Percentiles rank a stretch among this genome's conserved stretches.
Evolutionary conservation across 495 filamentous ascomycete species (phyloP).

Genomic region (Talaromyces wortmannii): DNA sequence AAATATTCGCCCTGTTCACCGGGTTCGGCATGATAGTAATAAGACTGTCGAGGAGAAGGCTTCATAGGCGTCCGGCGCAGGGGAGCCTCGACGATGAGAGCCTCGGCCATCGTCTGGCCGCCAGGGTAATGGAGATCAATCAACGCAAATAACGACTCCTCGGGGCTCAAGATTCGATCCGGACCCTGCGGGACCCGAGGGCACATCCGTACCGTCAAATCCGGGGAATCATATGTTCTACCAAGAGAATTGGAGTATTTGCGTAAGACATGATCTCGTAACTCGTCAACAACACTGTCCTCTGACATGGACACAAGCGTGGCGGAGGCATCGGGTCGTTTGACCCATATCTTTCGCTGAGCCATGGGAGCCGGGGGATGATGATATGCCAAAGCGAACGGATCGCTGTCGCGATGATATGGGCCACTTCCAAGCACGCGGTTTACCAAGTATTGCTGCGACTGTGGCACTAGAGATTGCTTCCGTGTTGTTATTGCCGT

Average conservation of each 20-base stretch:
- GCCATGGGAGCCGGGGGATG: conserved; percentile 18
- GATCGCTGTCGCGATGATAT: conserved; percentile 17
- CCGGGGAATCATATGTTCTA: conserved; percentile 80
- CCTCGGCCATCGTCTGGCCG: conserved; percentile 85
- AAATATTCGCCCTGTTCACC: conserved; percentile 84
- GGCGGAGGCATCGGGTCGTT: conserved; percentile 72
- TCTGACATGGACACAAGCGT: conserved; percentile 80
- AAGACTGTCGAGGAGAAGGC: conserved; percentile 59
- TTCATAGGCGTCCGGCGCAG: conserved; percentile 68
- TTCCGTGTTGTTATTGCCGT: conserved; percentile 28
- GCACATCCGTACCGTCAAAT: conserved; percentile 63
- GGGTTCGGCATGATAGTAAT: conserved; percentile 58
- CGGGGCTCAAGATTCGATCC: conserved; percentile 72
- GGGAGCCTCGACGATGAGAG: conserved; percentile 84
- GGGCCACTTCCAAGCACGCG: conserved; percentile 28
- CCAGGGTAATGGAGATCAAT: conserved; percentile 84
- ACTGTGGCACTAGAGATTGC: conserved; percentile 43
- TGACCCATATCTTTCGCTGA: conserved; percentile 89
- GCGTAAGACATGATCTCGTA: conserved; percentile 82
- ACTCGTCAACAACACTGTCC: conserved; percentile 91
- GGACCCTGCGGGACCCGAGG: conserved; percentile 41
- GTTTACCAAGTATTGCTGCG: conserved; percentile 37
- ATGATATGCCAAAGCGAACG: conserved; percentile 10
- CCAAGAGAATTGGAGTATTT: conserved; percentile 94
- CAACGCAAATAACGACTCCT: conserved; percentile 72